A percentile compares a stretch with the other conserved stretches of the same genome.
Evolutionary conservation across 1,139 yeast species (phyloP).

Genomic region (Pichia sp.): DNA sequence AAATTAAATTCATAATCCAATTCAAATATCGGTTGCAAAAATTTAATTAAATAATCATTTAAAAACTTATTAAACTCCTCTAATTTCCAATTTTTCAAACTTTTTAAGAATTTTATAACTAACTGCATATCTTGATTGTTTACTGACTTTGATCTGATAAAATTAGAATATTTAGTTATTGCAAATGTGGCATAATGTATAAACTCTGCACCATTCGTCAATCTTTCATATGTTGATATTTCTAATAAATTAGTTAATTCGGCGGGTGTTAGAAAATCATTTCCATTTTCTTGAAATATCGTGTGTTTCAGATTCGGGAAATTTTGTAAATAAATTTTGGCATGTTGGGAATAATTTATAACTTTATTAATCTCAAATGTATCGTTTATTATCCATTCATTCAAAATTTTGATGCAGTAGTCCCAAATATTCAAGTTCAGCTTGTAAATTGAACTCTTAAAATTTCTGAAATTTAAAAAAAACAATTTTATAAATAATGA

Average conservation of each 20-base stretch:
- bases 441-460: slow-evolving; percentile 14
- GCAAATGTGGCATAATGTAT: slow-evolving; percentile 23
- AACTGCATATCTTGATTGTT: slow-evolving; percentile 2
- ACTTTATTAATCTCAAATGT: slow-evolving; percentile 10
- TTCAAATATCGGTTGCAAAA: slow-evolving; percentile 25
- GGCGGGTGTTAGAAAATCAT: slow-evolving; percentile 11
- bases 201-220: slow-evolving; percentile 27
- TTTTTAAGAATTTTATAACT: slow-evolving; percentile 21
- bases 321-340: neutral
- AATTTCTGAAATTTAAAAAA: slow-evolving; percentile 16
- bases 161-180: slow-evolving; percentile 22
- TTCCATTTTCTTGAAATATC: neutral
- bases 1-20: slow-evolving; percentile 27
- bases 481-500: slow-evolving; percentile 17
- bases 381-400: slow-evolving; percentile 15
- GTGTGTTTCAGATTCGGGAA: neutral
- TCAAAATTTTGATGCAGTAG: neutral
- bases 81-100: slow-evolving; percentile 25
- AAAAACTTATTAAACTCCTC: slow-evolving; percentile 30
- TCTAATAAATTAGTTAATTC: slow-evolving; percentile 22
- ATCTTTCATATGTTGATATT: slow-evolving; percentile 22
- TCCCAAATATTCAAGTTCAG: slow-evolving; percentile 5
- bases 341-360: slow-evolving; percentile 6
- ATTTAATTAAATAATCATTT: slow-evolving; percentile 22
- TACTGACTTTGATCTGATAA: slow-evolving; percentile 17